phyloP scores from a whole-genome alignment of 495 filamentous ascomycete species.

The Aspergillus sparsus region DNA sequence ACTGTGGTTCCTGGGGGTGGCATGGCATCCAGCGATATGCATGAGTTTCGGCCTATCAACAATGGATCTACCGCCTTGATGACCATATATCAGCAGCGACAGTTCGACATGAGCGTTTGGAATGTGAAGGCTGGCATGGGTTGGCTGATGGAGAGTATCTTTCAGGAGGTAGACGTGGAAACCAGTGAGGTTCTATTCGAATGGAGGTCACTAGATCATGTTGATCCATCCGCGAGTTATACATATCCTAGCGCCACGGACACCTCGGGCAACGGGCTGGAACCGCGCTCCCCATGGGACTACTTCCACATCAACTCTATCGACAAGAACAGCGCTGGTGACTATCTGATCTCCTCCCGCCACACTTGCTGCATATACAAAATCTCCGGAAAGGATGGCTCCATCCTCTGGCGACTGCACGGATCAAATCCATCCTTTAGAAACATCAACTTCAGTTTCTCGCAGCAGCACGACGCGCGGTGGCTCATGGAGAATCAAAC shows the following conservation, averaged over 20 bases:
- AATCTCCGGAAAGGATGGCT: conserved; percentile 59
- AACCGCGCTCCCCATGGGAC: conserved; percentile 55
- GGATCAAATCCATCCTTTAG: conserved; percentile 51
- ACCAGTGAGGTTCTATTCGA: conserved; percentile 54
- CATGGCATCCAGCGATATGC: conserved; percentile 52
- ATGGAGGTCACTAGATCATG: conserved; percentile 54
- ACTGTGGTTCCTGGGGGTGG: conserved; percentile 47
- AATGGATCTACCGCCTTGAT: conserved; percentile 54
- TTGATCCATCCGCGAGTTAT: conserved; percentile 48
- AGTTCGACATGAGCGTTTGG: conserved; percentile 54
- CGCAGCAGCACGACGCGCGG: conserved; percentile 64
- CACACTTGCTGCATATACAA: conserved; percentile 60
- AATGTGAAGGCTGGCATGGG: conserved; percentile 50
- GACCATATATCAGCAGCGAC: conserved; percentile 57
- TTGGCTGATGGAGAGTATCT: conserved; percentile 54
- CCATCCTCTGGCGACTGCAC: conserved; percentile 58
- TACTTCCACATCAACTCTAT: conserved; percentile 68
- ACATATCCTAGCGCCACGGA: conserved; percentile 49
- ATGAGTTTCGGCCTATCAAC: conserved; percentile 52
- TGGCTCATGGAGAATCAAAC: conserved; percentile 55
- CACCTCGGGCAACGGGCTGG: conserved; percentile 47
- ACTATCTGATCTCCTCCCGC: conserved; percentile 62
- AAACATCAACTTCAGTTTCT: conserved; percentile 56
- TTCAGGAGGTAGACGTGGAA: conserved; percentile 54
- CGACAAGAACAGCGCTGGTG: conserved; percentile 57